Conservation (phyloP, 306 rosid genomes). For the Prunus dulcis region DNA sequence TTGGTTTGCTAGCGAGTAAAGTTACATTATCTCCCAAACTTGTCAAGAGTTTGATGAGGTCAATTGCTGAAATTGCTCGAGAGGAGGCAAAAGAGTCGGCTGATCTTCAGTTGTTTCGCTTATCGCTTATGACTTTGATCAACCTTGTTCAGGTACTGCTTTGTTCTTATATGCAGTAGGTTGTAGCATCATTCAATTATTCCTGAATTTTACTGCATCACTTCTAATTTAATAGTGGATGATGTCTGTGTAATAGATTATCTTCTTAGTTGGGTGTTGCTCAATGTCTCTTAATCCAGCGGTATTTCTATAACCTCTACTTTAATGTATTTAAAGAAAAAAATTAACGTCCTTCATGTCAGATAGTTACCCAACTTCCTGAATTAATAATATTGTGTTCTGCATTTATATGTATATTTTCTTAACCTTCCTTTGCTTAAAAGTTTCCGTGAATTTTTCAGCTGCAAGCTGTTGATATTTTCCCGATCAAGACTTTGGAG, state of each 20-base stretch:
- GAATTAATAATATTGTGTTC: not conserved
- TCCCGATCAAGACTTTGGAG: slow-evolving; percentile 71
- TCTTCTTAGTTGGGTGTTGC: not conserved
- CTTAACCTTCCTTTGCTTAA: slow-evolving; percentile 20
- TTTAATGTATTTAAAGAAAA: not conserved
- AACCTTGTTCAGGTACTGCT: slow-evolving; percentile 83
- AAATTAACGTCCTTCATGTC: not conserved
- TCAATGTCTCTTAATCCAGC: not conserved
- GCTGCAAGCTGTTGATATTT: slow-evolving; percentile 62
- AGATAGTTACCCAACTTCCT: not conserved
- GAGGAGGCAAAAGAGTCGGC: slow-evolving; percentile 53
- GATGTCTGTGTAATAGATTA: not conserved
- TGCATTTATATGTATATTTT: not conserved
- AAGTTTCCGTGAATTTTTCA: slow-evolving; percentile 30
- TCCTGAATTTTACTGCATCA: not conserved
- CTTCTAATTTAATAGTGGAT: not conserved
- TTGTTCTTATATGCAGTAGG: slow-evolving; percentile 3
- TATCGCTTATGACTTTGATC: slow-evolving; percentile 73
- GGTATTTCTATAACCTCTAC: not conserved
- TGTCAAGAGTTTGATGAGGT: slow-evolving; percentile 65
- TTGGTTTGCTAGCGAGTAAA: slow-evolving; percentile 75
- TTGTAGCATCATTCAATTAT: not conserved
- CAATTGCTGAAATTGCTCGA: slow-evolving; percentile 63
- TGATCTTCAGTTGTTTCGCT: slow-evolving; percentile 72
- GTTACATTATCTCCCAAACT: slow-evolving; percentile 71